Percentiles rank a stretch among this genome's conserved stretches.
Evolutionary conservation across 176 grass and related monocot species (phyloP).

Genomic region (Puya raimondii): DNA sequence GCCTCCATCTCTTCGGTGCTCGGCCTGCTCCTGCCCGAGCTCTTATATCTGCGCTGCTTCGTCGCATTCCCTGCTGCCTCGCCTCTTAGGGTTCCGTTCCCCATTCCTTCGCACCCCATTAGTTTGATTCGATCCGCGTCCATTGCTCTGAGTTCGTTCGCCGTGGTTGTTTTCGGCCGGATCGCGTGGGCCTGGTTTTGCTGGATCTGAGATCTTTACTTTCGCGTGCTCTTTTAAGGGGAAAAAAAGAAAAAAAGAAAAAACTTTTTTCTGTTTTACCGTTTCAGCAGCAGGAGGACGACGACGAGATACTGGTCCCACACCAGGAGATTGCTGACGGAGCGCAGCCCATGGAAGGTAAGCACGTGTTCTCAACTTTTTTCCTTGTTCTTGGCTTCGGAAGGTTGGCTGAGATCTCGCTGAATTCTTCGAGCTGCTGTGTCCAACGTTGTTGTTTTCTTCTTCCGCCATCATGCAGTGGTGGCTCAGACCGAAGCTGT

Average conservation of each 20-base stretch:
- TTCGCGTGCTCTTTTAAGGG: neutral
- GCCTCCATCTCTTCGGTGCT: neutral
- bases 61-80: neutral
- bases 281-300: constrained; percentile 54
- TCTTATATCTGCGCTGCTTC: neutral
- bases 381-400: constrained; percentile 3
- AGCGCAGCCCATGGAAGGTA: constrained; percentile 91
- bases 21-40: neutral
- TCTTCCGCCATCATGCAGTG: constrained; percentile 21
- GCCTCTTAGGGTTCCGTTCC: neutral
- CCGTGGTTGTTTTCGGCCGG: neutral
- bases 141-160: neutral
- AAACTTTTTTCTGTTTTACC: neutral
- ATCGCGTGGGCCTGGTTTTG: constrained; percentile 14
- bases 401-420: neutral
- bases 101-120: neutral
- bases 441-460: constrained; percentile 6
- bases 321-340: constrained; percentile 51
- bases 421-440: neutral
- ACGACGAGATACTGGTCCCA: constrained; percentile 79
- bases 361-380: neutral
- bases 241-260: neutral
- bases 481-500: constrained; percentile 49
- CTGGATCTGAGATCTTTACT: constrained; percentile 47
- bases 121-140: neutral